Conservation (phyloP, 1,284 basidiomycete genomes). For the Ceratobasidium sp. region DNA sequence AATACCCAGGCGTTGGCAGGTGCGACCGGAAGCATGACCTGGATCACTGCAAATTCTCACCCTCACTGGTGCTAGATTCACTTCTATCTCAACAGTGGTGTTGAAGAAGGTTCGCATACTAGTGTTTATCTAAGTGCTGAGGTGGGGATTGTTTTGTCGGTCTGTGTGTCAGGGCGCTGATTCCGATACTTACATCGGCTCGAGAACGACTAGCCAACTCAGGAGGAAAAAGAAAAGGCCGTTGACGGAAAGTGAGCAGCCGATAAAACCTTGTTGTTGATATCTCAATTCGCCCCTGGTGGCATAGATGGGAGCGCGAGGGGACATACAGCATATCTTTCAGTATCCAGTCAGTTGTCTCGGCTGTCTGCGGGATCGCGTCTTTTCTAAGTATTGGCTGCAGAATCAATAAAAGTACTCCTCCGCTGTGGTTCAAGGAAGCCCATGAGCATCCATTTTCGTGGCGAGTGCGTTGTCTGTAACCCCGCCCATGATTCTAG, state of each 20-base stretch:
- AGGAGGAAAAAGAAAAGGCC: conserved; percentile 3
- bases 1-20: background rate
- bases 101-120: background rate
- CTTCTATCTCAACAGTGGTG: background rate
- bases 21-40: background rate
- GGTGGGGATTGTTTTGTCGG: background rate
- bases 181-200: background rate
- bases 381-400: background rate
- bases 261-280: no score
- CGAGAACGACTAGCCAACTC: background rate
- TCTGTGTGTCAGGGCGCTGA: background rate
- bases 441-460: conserved; percentile 11
- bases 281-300: no score
- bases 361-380: background rate
- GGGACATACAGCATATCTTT: background rate
- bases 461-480: background rate
- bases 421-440: background rate
- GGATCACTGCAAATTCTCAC: no score
- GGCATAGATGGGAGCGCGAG: conserved; percentile 12
- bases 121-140: conserved; percentile 9
- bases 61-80: background rate
- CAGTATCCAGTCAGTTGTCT: background rate
- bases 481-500: background rate
- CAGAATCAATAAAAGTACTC: background rate
- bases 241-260: background rate